These are phyloP conservation scores for Russula brevipes DNA, from an alignment of 768 basidiomycete genomes.

Conservation along the genomic window DNA sequence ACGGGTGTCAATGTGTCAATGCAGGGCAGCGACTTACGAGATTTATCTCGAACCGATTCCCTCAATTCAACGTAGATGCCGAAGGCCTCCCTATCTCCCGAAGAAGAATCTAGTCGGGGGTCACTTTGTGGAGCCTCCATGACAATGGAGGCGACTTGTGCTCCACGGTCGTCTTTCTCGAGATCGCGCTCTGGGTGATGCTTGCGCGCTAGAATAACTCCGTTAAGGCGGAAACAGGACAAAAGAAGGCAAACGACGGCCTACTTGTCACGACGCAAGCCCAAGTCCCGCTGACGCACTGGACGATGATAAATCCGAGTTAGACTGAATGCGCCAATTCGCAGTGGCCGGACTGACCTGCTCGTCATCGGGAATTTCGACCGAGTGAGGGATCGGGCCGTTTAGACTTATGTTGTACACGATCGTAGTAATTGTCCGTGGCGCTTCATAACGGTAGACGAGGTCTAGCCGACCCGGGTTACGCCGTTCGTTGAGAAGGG, in stretches of 20 bases:
- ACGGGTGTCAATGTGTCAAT: background rate
- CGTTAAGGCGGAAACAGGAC: background rate
- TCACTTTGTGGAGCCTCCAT: slow-evolving; percentile 6
- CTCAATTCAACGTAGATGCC: slow-evolving; percentile 14
- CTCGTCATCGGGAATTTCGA: slow-evolving; percentile 26
- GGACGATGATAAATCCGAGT: background rate
- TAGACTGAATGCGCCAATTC: background rate
- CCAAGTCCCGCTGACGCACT: slow-evolving; percentile 24
- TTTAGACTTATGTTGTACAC: slow-evolving; percentile 29
- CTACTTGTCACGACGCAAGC: slow-evolving; percentile 22
- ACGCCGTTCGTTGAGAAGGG: slow-evolving; percentile 27
- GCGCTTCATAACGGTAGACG: slow-evolving; percentile 25
- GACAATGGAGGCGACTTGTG: slow-evolving; percentile 8
- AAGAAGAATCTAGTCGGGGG: background rate
- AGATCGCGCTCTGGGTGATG: slow-evolving; percentile 7
- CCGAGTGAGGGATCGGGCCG: slow-evolving; percentile 28
- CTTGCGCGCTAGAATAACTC: slow-evolving; percentile 10
- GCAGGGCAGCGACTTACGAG: background rate
- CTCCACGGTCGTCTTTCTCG: background rate
- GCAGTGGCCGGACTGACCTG: slow-evolving; percentile 27
- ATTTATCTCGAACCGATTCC: background rate
- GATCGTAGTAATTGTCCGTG: slow-evolving; percentile 31
- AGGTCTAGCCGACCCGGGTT: slow-evolving; percentile 23
- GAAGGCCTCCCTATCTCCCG: slow-evolving; percentile 7
- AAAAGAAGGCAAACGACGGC: background rate